Conservation (phyloP, 208 protist genomes). For the Leishmania major region DNA sequence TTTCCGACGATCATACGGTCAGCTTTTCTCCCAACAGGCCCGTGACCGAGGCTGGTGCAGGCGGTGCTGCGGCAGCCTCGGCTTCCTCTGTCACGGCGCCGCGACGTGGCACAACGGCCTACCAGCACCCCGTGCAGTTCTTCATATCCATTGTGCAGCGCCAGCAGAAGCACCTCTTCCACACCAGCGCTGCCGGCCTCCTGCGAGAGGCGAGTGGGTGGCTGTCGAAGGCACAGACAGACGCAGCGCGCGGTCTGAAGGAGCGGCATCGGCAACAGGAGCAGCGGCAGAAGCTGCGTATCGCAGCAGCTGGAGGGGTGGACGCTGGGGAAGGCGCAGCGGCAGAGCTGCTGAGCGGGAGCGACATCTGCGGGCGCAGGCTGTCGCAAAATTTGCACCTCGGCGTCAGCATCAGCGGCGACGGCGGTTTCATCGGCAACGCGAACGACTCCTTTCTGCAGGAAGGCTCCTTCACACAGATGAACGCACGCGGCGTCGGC, state of each 20-base stretch:
- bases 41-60: neutral
- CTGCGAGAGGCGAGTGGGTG: conserved; percentile 63
- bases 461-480: conserved; percentile 21
- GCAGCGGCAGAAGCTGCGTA: conserved; percentile 15
- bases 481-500: conserved; percentile 4
- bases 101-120: conserved; percentile 9
- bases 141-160: conserved; percentile 66
- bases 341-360: conserved; percentile 6
- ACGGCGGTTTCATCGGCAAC: conserved; percentile 39
- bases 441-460: conserved; percentile 37
- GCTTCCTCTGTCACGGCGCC: neutral
- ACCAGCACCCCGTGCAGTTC: conserved; percentile 75
- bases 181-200: conserved; percentile 45
- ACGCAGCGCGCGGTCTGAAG: conserved; percentile 16
- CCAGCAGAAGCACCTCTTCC: conserved; percentile 61
- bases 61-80: neutral
- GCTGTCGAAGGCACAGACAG: conserved; percentile 48
- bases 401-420: conserved; percentile 15
- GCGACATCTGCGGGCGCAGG: neutral
- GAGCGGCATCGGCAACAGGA: conserved; percentile 22
- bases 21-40: neutral
- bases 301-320: conserved; percentile 7
- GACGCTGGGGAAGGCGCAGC: conserved; percentile 8
- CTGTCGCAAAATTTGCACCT: conserved; percentile 5
- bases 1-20: neutral